phyloP scores from a whole-genome alignment of 345 rosid species.

The Brassica carinata region DNA sequence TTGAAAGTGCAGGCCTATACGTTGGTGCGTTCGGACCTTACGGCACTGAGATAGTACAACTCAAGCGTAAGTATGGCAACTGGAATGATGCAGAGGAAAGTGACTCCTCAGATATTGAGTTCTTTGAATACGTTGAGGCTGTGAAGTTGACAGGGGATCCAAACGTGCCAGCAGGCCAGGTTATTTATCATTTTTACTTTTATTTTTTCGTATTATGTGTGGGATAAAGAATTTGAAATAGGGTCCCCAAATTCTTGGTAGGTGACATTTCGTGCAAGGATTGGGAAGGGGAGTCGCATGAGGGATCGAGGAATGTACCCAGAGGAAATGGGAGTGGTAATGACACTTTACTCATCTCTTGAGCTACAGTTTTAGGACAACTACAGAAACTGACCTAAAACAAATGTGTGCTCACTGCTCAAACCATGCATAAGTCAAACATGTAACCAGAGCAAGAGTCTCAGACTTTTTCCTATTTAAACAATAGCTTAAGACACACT shows the following conservation, averaged over 20 bases:
- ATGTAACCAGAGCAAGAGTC: neutral
- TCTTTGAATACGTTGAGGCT: constrained; percentile 95
- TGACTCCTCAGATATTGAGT: constrained; percentile 65
- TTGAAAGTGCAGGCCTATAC: constrained; percentile 66
- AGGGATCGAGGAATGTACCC: constrained; percentile 70
- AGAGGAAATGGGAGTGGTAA: constrained; percentile 94
- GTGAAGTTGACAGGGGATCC: constrained; percentile 98
- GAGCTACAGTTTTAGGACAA: neutral
- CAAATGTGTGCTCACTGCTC: neutral
- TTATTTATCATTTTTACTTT: constrained; percentile 31
- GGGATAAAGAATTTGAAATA: neutral
- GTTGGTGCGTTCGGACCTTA: constrained; percentile 97
- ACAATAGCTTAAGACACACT: constrained; percentile 1
- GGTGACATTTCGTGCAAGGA: constrained; percentile 99
- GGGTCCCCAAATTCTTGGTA: constrained; percentile 37
- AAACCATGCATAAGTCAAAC: neutral
- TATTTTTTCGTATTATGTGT: neutral
- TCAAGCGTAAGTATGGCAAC: constrained; percentile 84
- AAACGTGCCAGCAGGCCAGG: constrained; percentile 98
- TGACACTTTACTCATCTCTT: constrained; percentile 33
- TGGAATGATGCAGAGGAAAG: constrained; percentile 65
- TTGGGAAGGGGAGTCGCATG: constrained; percentile 66
- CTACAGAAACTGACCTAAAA: neutral
- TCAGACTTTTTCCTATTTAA: neutral
- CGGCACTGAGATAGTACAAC: constrained; percentile 90